Percentiles rank a stretch among this genome's conserved stretches.
Evolutionary conservation across 2,329 filamentous ascomycete genomes (phyloP).

Genomic region (Catunica adiposa): DNA sequence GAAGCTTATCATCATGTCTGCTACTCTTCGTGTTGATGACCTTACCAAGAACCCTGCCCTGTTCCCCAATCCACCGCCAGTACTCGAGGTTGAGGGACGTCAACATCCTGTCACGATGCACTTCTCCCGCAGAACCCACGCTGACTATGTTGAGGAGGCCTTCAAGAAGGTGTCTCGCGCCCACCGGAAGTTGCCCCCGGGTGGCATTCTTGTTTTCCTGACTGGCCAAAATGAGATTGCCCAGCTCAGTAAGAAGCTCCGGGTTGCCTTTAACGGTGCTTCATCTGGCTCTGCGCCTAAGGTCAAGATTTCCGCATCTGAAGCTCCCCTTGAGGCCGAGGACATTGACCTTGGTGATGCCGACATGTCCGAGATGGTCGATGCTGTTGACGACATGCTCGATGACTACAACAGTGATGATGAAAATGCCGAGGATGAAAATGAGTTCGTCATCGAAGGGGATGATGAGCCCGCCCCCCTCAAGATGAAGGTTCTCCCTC

Average conservation of each 20-base stretch:
- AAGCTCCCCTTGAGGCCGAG: conserved; percentile 67
- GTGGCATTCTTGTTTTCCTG: conserved; percentile 83
- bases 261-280: conserved; percentile 45
- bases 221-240: conserved; percentile 88
- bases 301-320: conserved; percentile 58
- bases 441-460: conserved; percentile 53
- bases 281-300: conserved; percentile 42
- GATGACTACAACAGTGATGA: conserved; percentile 45
- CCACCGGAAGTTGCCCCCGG: conserved; percentile 76
- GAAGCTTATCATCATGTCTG: conserved; percentile 96
- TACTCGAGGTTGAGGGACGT: conserved; percentile 78
- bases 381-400: conserved; percentile 37
- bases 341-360: conserved; percentile 67
- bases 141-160: conserved; percentile 81
- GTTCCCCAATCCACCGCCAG: conserved; percentile 62
- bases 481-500: conserved; percentile 74
- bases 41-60: conserved; percentile 70
- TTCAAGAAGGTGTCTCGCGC: conserved; percentile 76
- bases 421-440: conserved; percentile 38
- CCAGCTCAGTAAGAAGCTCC: conserved; percentile 63
- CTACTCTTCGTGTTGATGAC: conserved; percentile 78
- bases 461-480: conserved; percentile 38
- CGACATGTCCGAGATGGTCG: conserved; percentile 33
- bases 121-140: conserved; percentile 65
- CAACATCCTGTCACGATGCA: conserved; percentile 84